Percentiles rank a stretch among this genome's conserved stretches.
Conservation (phyloP, 495 filamentous ascomycete genomes). For the Podospora conica region DNA sequence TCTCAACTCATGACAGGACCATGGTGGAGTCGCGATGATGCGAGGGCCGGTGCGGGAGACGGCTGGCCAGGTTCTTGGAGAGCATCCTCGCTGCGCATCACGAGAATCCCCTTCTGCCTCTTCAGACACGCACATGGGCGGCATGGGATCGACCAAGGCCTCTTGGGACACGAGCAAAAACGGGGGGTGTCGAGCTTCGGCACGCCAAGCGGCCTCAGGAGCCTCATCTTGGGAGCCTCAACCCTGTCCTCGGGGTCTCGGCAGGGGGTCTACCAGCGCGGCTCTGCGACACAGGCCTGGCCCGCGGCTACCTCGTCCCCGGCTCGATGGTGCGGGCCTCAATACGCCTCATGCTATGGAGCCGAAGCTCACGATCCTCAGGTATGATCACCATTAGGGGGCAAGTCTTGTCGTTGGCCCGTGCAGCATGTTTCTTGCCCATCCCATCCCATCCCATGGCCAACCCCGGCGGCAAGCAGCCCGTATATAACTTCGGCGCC, state of each 20-base stretch:
- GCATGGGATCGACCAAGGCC: slow-evolving; percentile 9
- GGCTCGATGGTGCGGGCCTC: slow-evolving; percentile 1
- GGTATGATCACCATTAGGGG: slow-evolving; percentile 33
- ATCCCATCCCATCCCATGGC: slow-evolving; percentile 14
- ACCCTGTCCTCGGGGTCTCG: slow-evolving; percentile 2
- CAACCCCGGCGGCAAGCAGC: neutral
- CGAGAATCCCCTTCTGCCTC: slow-evolving; percentile 12
- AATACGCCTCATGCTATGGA: slow-evolving; percentile 17
- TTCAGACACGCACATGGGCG: slow-evolving; percentile 9
- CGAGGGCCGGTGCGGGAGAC: neutral
- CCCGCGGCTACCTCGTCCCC: slow-evolving; percentile 7
- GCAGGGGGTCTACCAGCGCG: slow-evolving; percentile 9
- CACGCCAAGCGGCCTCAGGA: slow-evolving; percentile 21
- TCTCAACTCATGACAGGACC: neutral
- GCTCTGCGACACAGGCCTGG: slow-evolving; percentile 18
- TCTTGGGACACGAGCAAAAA: neutral
- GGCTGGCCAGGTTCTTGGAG: slow-evolving; percentile 9
- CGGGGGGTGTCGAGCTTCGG: slow-evolving; percentile 2
- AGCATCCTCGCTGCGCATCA: slow-evolving; percentile 16
- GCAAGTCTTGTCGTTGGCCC: slow-evolving; percentile 13
- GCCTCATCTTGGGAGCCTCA: slow-evolving; percentile 2
- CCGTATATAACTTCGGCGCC: slow-evolving; percentile 27
- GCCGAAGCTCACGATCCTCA: slow-evolving; percentile 15
- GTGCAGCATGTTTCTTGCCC: slow-evolving; percentile 14
- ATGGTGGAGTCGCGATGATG: neutral